Base-by-base conservation (phyloP, 2,329 filamentous ascomycete species). In the Geosmithia flava region DNA sequence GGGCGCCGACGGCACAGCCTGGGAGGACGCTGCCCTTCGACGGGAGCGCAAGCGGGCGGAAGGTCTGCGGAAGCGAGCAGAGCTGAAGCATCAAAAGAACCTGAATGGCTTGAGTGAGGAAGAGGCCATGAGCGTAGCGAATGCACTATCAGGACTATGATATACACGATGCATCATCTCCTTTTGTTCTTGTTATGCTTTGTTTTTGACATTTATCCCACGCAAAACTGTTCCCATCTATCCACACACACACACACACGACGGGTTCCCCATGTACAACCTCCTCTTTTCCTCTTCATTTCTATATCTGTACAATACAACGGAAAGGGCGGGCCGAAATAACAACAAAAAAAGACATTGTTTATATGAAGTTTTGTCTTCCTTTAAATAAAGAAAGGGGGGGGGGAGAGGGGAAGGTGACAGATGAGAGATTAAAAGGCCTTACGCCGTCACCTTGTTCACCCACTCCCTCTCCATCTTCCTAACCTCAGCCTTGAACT, bases 381-480 rank as follows among this genome's bases (percentile, higher is more conserved):
- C n/a, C n/a, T n/a, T n/a, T n/a, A n/a, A 27, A 27, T 4, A 27
- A 8, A 8, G 23, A 27, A 27, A 27, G 23, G 8, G 23, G 23
- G 23, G 23, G 8, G 17, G 19, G 17, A 46, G 7, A 16, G 17
- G 29, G 20, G 47, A 27, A 27, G 23, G 23, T n/a, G n/a, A n/a
- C n/a, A n/a, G n/a, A n/a, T n/a, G n/a, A n/a, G n/a, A n/a, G 23
- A 27, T 27, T 8, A 27, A 8, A 27, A 27, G 23, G 23, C 23
- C n/a, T 61, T 55, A 74, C 54, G 68, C 67, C 50, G 87, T 76
- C 49, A 94, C 81, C 69, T 83, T 87, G 61, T 94, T 84, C 37
- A 96, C 87, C 80, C 94, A 97, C 23, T 74, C 75, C 68, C 80
- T 83, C 77, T 96, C 91, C 67, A 96, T 66, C 69, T 80, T 81